phyloP scores from a whole-genome alignment of 345 rosid genomes.

The Ricinus communis region DNA sequence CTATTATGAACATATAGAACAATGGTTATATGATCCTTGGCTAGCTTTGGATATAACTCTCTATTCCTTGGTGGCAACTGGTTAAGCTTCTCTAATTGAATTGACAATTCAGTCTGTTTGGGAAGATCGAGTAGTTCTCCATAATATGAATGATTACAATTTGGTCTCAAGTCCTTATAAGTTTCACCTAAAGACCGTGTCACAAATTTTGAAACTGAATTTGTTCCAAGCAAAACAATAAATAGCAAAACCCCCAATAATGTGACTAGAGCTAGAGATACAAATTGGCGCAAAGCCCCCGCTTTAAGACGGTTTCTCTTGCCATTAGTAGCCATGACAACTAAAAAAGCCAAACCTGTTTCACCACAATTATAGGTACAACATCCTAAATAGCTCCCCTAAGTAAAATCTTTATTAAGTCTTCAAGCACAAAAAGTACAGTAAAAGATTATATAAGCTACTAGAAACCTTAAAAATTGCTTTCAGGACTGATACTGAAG shows the following conservation, averaged over 20 bases:
- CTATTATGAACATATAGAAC: constrained; percentile 93
- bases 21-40: constrained; percentile 63
- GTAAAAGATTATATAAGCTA: constrained; percentile 16
- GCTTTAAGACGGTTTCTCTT: constrained; percentile 62
- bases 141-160: constrained; percentile 19
- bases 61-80: constrained; percentile 62
- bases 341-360: constrained; percentile 14
- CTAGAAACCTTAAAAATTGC: constrained; percentile 32
- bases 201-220: constrained; percentile 26
- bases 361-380: neutral
- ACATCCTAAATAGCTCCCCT: neutral
- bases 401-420: constrained; percentile 7
- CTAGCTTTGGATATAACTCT: constrained; percentile 65
- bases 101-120: constrained; percentile 51
- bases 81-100: constrained; percentile 59
- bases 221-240: constrained; percentile 48
- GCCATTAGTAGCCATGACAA: constrained; percentile 52
- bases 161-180: constrained; percentile 28
- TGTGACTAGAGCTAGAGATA: constrained; percentile 48
- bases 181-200: constrained; percentile 31
- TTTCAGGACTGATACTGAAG: constrained; percentile 10
- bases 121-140: constrained; percentile 47
- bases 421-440: constrained; percentile 17
- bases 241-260: constrained; percentile 50
- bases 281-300: constrained; percentile 47